Evolutionary conservation across 371 early-diverging fungal genomes (phyloP).

Genomic region (Neoconidiobolus thromboides): DNA sequence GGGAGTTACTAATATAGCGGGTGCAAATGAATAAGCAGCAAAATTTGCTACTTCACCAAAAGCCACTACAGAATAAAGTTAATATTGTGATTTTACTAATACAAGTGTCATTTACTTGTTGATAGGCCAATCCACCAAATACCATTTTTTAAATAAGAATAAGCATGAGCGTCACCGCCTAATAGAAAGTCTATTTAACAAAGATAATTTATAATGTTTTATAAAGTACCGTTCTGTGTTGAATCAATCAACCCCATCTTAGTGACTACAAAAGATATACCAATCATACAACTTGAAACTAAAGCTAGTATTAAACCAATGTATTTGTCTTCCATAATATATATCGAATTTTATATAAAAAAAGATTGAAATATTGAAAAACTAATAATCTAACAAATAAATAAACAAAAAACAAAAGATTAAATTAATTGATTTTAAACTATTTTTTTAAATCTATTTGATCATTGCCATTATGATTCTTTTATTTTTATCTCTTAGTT

Average conservation of each 20-base stretch:
- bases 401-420: too few relatives aligned
- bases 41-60: slow-evolving; percentile 82
- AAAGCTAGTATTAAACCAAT: slow-evolving; percentile 70
- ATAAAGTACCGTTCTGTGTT: slow-evolving; percentile 4
- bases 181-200: slow-evolving; percentile 5
- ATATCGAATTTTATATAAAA: too few relatives aligned
- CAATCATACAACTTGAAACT: slow-evolving; percentile 60
- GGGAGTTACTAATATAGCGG: slow-evolving; percentile 81
- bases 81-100: too few relatives aligned
- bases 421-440: too few relatives aligned
- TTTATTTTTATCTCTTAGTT: too few relatives aligned
- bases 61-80: slow-evolving; percentile 32
- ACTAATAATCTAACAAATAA: too few relatives aligned
- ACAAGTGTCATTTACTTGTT: slow-evolving; percentile 32
- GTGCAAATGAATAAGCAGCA: slow-evolving; percentile 82
- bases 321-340: slow-evolving; percentile 42
- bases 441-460: too few relatives aligned
- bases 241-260: slow-evolving; percentile 66
- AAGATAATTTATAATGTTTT: not conserved
- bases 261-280: slow-evolving; percentile 63
- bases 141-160: slow-evolving; percentile 55
- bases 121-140: slow-evolving; percentile 86
- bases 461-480: too few relatives aligned
- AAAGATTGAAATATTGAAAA: too few relatives aligned
- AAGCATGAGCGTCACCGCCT: slow-evolving; percentile 44